Evolutionary conservation across 1,139 yeast species (phyloP).

Genomic region (Magnusiomyces fungicola): DNA sequence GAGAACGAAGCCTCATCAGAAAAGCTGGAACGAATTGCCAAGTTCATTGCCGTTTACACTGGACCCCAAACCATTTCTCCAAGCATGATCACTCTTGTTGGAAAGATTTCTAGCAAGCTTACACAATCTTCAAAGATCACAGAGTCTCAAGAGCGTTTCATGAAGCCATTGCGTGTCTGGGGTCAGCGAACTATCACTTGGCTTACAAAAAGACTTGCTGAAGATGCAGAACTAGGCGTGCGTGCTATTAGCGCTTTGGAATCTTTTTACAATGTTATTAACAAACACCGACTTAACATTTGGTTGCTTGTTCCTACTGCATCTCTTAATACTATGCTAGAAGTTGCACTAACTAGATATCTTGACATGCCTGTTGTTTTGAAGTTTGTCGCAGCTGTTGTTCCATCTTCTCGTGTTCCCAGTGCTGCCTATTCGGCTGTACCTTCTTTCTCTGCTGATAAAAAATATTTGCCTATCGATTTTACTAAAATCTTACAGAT

Average conservation of each 20-base stretch:
- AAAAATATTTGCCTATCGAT: constrained; percentile 31
- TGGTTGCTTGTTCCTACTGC: constrained; percentile 43
- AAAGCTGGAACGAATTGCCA: neutral
- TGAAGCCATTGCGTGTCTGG: constrained; percentile 15
- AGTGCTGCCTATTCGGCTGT: constrained; percentile 8
- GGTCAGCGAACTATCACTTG: constrained; percentile 22
- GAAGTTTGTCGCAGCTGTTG: constrained; percentile 38
- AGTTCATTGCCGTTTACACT: constrained; percentile 4
- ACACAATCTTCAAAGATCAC: constrained; percentile 1
- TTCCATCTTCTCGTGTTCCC: constrained; percentile 30
- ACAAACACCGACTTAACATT: constrained; percentile 26
- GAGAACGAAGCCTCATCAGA: neutral
- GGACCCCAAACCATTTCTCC: constrained; percentile 1
- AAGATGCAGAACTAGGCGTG: constrained; percentile 17
- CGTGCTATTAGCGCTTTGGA: neutral
- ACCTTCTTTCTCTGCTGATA: constrained; percentile 1
- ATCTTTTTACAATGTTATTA: constrained; percentile 8
- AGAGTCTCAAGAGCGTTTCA: constrained; percentile 1
- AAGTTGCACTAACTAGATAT: constrained; percentile 54
- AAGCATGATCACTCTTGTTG: constrained; percentile 1
- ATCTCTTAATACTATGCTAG: constrained; percentile 59
- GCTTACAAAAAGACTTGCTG: constrained; percentile 26
- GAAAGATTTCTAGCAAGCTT: neutral
- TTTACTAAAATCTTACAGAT: constrained; percentile 56
- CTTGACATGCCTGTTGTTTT: constrained; percentile 37